phyloP scores from a whole-genome alignment of 2,329 filamentous ascomycete species.

The Botrytis aclada region DNA sequence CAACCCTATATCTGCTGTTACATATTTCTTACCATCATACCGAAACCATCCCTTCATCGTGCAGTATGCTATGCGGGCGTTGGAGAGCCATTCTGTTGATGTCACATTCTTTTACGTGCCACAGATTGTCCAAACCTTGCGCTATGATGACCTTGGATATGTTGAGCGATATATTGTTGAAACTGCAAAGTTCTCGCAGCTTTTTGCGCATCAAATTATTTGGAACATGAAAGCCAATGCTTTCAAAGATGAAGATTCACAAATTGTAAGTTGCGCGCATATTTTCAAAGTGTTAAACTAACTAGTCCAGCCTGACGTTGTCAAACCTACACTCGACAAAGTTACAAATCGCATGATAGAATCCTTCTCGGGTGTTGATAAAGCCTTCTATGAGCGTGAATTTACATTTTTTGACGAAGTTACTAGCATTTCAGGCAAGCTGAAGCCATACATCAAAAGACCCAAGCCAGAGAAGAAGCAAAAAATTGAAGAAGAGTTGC shows the following conservation, averaged over 20 bases:
- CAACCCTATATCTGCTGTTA: conserved; percentile 89
- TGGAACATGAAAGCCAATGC: conserved; percentile 99
- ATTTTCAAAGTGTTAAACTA: conserved; percentile 17
- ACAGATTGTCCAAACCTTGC: conserved; percentile 91
- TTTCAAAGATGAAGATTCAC: conserved; percentile 93
- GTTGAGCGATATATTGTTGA: conserved; percentile 96
- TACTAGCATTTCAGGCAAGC: conserved; percentile 89
- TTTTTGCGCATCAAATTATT: conserved; percentile 98
- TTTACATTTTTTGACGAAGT: conserved; percentile 99
- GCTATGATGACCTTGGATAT: conserved; percentile 90
- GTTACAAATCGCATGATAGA: conserved; percentile 82
- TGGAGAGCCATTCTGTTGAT: conserved; percentile 94
- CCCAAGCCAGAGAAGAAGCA: conserved; percentile 97
- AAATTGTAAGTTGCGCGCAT: conserved; percentile 57
- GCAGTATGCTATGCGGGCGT: conserved; percentile 92
- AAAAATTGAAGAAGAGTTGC: conserved; percentile 97
- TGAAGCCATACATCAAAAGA: conserved; percentile 88
- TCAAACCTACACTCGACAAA: conserved; percentile 89
- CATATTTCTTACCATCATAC: conserved; percentile 88
- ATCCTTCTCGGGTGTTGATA: conserved; percentile 77
- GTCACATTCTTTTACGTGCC: conserved; percentile 99
- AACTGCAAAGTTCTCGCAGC: conserved; percentile 93
- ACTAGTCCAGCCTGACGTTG: conserved; percentile 66
- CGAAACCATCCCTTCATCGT: conserved; percentile 88
- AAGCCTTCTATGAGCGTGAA: conserved; percentile 86